Base-by-base conservation (phyloP, 2,329 filamentous ascomycete genomes). In the Fusarium heterosporum region DNA sequence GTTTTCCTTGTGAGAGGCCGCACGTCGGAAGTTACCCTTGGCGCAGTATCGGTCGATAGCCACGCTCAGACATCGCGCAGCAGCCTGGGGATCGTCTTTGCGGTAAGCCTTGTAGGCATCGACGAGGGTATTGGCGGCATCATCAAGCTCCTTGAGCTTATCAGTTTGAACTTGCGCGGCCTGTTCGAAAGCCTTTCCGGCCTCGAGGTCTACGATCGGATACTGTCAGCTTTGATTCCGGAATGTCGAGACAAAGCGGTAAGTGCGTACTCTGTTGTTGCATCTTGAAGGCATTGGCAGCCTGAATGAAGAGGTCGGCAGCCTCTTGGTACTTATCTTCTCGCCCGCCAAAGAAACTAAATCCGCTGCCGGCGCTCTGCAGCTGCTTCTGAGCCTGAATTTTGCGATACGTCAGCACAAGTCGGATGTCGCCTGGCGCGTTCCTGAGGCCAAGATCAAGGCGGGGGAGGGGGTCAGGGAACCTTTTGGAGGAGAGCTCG, bases 81-180 rank as follows among this genome's bases (percentile, higher is more conserved):
- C 95, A 73, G 95, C 90, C 75, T 93, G 85, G 19, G 93, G 93
- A 73, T 92, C 89, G 52, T 91, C 89, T 80, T 93, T 96, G 73
- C 90, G 87, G 82, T 97, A 98, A 61, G 93, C 91, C 83, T 98
- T 97, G 86, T 94, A 98, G 51, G 96, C 96, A 78, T 98, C 94
- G 74, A 90, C 88, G 63, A 93, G 83, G 46, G 91, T 90, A 80
- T 97, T 96, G 67, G 95, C 94, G 46, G 93, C 93, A 76, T 98
- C 96, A 77, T 97, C 93, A 40, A 91, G 92, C 76, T 98, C 94
- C 76, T 93, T 96, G 49, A 98, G 86, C 73, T 94, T 90, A 69
- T 89, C 85, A 48, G 83, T 87, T 78, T 97, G 93, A 61, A 98
- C 89, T 41, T 86, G 79, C n/a, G 93, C 95, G 13, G 93, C 93